Evolutionary conservation across 768 basidiomycete genomes (phyloP).

Genomic region (Boletus reticulatus): DNA sequence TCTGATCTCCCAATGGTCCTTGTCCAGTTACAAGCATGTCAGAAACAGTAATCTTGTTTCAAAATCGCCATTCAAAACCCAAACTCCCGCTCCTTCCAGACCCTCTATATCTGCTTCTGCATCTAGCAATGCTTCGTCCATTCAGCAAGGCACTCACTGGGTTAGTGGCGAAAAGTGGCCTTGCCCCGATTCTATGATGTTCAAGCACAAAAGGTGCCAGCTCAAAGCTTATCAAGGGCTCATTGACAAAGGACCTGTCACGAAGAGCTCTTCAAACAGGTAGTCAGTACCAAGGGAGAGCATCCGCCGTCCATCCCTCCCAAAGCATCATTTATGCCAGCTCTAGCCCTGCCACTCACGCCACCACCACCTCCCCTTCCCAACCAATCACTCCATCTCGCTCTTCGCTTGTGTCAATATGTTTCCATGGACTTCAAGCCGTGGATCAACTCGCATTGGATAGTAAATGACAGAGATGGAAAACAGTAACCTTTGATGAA

Average conservation of each 20-base stretch:
- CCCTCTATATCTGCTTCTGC: slow-evolving; percentile 14
- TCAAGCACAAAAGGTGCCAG: slow-evolving; percentile 72
- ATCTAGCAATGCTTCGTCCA: slow-evolving; percentile 4
- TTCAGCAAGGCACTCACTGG: slow-evolving; percentile 33
- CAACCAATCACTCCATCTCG: slow-evolving; percentile 40
- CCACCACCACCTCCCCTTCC: slow-evolving; percentile 34
- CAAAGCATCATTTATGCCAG: slow-evolving; percentile 9
- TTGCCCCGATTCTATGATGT: slow-evolving; percentile 64
- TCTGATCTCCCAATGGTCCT: slow-evolving; percentile 64
- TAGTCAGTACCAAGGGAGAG: slow-evolving; percentile 21
- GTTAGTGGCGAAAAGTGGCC: slow-evolving; percentile 80
- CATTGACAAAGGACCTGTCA: slow-evolving; percentile 72
- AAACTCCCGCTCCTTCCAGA: slow-evolving; percentile 46
- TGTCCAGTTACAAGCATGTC: slow-evolving; percentile 78
- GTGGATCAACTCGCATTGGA: slow-evolving; percentile 36
- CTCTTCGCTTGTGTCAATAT: slow-evolving; percentile 66
- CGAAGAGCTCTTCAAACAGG: slow-evolving; percentile 75
- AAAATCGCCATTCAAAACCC: slow-evolving; percentile 82
- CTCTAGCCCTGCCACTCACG: slow-evolving; percentile 3
- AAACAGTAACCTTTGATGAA: slow-evolving; percentile 79
- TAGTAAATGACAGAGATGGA: slow-evolving; percentile 53
- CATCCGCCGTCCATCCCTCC: slow-evolving; percentile 29
- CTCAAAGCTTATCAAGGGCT: slow-evolving; percentile 73
- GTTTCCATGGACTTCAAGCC: slow-evolving; percentile 74
- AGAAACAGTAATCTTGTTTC: slow-evolving; percentile 78